Conservation (phyloP, 2,329 filamentous ascomycete genomes). For the Dichotomopilus funicola region DNA sequence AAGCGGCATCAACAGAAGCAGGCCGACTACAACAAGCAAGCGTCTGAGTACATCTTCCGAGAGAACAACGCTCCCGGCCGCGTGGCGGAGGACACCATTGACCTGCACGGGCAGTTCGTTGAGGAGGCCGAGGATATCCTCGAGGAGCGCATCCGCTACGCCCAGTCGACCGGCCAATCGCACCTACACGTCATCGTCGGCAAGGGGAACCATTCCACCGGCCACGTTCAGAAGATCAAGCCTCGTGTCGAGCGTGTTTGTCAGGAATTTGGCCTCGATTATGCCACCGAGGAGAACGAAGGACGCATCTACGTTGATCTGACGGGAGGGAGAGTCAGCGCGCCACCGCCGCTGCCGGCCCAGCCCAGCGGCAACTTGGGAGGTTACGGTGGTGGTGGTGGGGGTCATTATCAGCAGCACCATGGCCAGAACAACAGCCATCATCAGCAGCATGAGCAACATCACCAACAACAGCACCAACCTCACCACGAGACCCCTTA, state of each 20-base stretch:
- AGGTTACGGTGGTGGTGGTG: slow-evolving; percentile 33
- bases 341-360: slow-evolving; percentile 40
- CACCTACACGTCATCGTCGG: slow-evolving; percentile 95
- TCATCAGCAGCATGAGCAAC: slow-evolving; percentile 24
- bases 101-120: slow-evolving; percentile 90
- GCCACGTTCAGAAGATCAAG: slow-evolving; percentile 88
- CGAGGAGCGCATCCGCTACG: slow-evolving; percentile 75
- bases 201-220: slow-evolving; percentile 79
- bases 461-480: slow-evolving; percentile 29
- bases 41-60: slow-evolving; percentile 89
- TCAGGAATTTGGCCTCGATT: slow-evolving; percentile 73
- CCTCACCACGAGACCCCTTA: neutral
- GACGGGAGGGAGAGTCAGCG: slow-evolving; percentile 57
- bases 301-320: slow-evolving; percentile 86
- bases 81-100: slow-evolving; percentile 75
- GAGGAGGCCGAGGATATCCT: slow-evolving; percentile 91
- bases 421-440: slow-evolving; percentile 14
- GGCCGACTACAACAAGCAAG: slow-evolving; percentile 85
- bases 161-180: slow-evolving; percentile 63
- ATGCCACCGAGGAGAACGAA: slow-evolving; percentile 78
- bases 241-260: slow-evolving; percentile 89
- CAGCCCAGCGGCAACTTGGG: slow-evolving; percentile 36
- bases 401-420: slow-evolving; percentile 25
- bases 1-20: slow-evolving; percentile 78
- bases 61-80: slow-evolving; percentile 80